Base-by-base conservation (phyloP, 1,284 basidiomycete species). In the Irpex rosettiformis region DNA sequence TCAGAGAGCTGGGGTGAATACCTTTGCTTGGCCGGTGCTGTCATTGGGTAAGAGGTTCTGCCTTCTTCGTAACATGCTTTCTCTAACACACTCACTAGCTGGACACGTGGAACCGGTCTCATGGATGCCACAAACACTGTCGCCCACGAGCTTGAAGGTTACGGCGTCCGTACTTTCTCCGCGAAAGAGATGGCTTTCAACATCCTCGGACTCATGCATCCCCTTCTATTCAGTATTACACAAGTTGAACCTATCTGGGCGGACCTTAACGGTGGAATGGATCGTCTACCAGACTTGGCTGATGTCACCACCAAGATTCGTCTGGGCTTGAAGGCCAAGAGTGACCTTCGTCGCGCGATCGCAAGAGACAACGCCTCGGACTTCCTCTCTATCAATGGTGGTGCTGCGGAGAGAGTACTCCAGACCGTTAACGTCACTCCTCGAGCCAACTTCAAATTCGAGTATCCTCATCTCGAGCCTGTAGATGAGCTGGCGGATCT, bases 151-250 rank as follows among this genome's bases (percentile, higher is more conserved):
- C 84, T 99, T 54, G 96, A 99, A 78, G 85, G 89, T 64, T 85
- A 94, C 64, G 96, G 97, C 66, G 92, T 97, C 62, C 88, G 96
- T 66, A 99, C 97, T 3, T 99, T 98, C 86, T 97, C 94, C 2
- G 91, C 96, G 53, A 98, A 98, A 79, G 96, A 99, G 79, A 99
- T 99, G 96, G 95, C 96, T 2, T 99, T 99, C 87, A 99, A 98
- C 78, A 94, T 99, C 68, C 88, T 99, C 58, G 97, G 96, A 66
- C 83, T 96, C 52, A 97, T 99, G 94, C 97, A 98, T 73, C 96
- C 97, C 47, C 86, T 98, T n/a, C 84, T 99, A 55, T 98, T 98
- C 83, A 98, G 96, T 74, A 96, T 98, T 70, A 97, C 96, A n/a
- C 97, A 99, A 74, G 96, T 99, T 58, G 96, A 99, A 73, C 96